Percentiles rank a stretch among this genome's conserved stretches.
phyloP scores from a whole-genome alignment of 2,329 filamentous ascomycete species.

The Apiospora saccharicola region DNA sequence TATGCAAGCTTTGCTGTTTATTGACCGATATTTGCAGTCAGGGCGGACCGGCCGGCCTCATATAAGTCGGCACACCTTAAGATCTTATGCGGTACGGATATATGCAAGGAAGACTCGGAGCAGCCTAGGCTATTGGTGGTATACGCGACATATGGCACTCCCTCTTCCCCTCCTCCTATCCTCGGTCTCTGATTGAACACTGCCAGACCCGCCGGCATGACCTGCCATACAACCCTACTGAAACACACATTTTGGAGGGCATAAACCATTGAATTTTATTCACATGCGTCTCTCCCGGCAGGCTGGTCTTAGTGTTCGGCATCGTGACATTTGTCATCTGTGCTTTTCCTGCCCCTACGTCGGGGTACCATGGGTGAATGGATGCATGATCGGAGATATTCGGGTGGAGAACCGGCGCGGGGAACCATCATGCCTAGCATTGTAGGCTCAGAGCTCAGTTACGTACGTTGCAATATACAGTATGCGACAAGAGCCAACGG shows the following conservation, averaged over 20 bases:
- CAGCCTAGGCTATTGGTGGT: neutral
- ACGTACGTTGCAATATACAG: constrained; percentile 8
- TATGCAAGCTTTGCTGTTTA: constrained; percentile 4
- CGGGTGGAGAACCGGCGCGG: constrained; percentile 15
- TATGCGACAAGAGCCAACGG: neutral
- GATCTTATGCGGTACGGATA: neutral
- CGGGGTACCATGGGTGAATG: constrained; percentile 3
- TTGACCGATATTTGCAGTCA: constrained; percentile 6
- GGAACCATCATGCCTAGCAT: constrained; percentile 9
- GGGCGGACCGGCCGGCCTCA: constrained; percentile 13
- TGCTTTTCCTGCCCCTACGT: neutral
- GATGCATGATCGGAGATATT: constrained; percentile 19
- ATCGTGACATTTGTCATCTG: neutral
- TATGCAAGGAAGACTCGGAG: neutral
- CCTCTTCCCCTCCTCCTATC: neutral
- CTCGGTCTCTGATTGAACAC: neutral
- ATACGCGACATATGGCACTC: neutral
- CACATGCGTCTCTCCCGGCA: neutral
- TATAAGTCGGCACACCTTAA: constrained; percentile 12
- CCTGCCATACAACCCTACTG: neutral
- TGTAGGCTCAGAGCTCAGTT: neutral
- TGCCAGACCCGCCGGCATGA: neutral
- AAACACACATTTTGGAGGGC: constrained; percentile 9
- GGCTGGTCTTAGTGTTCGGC: neutral
- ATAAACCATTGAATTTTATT: neutral